Percentiles rank a stretch among this genome's conserved stretches.
These are phyloP conservation scores for Solanum pinnatisectum DNA, from an alignment of 257 asterid species.

Conservation along the genomic window DNA sequence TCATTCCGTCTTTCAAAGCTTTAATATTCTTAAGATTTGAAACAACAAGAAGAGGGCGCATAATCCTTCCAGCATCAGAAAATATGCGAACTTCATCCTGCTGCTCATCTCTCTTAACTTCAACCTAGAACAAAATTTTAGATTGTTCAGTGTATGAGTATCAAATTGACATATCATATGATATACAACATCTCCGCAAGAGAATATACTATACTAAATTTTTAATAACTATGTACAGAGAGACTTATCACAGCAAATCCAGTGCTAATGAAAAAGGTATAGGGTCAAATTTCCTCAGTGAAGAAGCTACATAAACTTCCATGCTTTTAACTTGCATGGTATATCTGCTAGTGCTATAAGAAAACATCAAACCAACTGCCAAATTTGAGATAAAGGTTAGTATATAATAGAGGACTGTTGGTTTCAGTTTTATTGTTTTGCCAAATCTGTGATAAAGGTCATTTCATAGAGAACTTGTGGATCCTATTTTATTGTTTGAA, in stretches of 20 bases:
- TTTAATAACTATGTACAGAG: neutral
- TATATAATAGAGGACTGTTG: neutral
- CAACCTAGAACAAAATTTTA: conserved; percentile 44
- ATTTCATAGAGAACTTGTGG: neutral
- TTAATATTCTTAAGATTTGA: conserved; percentile 50
- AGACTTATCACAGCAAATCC: neutral
- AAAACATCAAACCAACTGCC: neutral
- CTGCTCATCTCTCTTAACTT: conserved; percentile 64
- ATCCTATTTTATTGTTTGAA: neutral
- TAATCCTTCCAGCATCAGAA: conserved; percentile 89
- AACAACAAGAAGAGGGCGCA: conserved; percentile 87
- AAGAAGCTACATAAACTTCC: neutral
- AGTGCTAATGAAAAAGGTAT: neutral
- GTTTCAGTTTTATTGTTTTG: neutral
- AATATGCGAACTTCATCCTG: conserved; percentile 78
- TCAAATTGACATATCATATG: neutral
- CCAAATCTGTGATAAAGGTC: neutral
- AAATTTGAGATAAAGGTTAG: neutral
- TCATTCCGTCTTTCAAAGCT: conserved; percentile 11
- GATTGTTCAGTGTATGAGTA: neutral
- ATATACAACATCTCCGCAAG: neutral
- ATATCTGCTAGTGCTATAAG: neutral
- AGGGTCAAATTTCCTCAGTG: neutral
- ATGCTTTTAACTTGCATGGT: neutral
- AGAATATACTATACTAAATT: neutral